Evolutionary conservation across 1,139 yeast species (phyloP).

Genomic region (Suzukiozyma palmioleophila): DNA sequence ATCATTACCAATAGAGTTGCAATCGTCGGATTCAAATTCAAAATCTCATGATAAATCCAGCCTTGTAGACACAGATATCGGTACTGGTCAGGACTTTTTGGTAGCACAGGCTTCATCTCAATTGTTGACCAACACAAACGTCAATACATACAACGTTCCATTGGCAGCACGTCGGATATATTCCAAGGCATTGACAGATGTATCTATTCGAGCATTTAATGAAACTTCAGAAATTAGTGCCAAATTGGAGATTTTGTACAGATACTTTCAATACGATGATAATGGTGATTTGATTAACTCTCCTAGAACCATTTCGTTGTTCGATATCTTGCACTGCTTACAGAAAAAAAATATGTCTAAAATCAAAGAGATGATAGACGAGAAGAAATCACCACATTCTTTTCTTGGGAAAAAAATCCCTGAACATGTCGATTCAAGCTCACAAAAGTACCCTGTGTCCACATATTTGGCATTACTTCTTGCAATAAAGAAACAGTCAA

Average conservation of each 20-base stretch:
- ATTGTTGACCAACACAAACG: constrained; percentile 31
- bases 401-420: constrained; percentile 14
- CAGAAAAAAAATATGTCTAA: constrained; percentile 8
- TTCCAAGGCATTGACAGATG: constrained; percentile 21
- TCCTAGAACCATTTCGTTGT: constrained; percentile 48
- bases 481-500: constrained; percentile 44
- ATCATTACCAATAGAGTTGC: constrained; percentile 21
- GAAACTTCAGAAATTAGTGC: constrained; percentile 26
- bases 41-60: constrained; percentile 2
- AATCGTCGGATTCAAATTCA: constrained; percentile 3
- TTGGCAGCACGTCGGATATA: constrained; percentile 29
- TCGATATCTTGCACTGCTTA: constrained; percentile 40
- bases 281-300: constrained; percentile 30
- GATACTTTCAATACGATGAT: constrained; percentile 46
- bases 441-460: constrained; percentile 17
- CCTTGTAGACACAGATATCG: constrained; percentile 3
- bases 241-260: constrained; percentile 52
- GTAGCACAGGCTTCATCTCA: constrained; percentile 38
- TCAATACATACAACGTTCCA: constrained; percentile 38
- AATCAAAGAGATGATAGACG: constrained; percentile 12
- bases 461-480: constrained; percentile 42
- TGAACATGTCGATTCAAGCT: constrained; percentile 5
- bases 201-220: constrained; percentile 32
- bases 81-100: constrained; percentile 21
- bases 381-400: constrained; percentile 10